Conservation (phyloP, 768 basidiomycete species). For the Agrocybe praecox region DNA sequence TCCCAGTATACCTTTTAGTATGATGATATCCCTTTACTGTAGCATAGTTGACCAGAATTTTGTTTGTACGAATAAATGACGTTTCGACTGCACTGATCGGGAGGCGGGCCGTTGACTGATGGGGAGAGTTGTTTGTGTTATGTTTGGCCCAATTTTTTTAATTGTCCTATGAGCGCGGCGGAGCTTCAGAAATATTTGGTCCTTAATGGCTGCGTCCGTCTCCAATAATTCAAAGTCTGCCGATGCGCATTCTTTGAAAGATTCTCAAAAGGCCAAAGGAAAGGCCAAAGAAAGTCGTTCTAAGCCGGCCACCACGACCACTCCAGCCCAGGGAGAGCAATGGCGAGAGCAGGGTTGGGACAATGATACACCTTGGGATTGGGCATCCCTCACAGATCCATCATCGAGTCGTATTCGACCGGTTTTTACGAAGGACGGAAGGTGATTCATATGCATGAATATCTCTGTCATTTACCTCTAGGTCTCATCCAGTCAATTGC, state of each 20-base stretch:
- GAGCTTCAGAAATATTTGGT: constrained; percentile 11
- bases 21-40: background rate
- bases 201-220: constrained; percentile 45
- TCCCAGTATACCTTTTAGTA: background rate
- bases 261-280: constrained; percentile 34
- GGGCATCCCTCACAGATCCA: constrained; percentile 73
- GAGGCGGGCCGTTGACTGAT: background rate
- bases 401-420: constrained; percentile 66
- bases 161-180: constrained; percentile 17
- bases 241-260: constrained; percentile 15
- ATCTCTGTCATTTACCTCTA: background rate
- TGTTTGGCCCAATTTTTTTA: constrained; percentile 40
- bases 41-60: background rate
- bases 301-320: constrained; percentile 9
- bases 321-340: constrained; percentile 13
- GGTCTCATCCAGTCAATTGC: constrained; percentile 2
- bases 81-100: background rate
- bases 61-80: background rate
- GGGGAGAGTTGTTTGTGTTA: constrained; percentile 27
- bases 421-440: constrained; percentile 87
- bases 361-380: constrained; percentile 54
- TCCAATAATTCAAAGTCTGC: constrained; percentile 32
- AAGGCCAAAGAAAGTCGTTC: constrained; percentile 48
- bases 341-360: constrained; percentile 23
- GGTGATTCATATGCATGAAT: constrained; percentile 43